A percentile compares a stretch with the other conserved stretches of the same genome.
Evolutionary conservation across 2,329 filamentous ascomycete genomes (phyloP).

Genomic region (Stemphylium lycopersici): DNA sequence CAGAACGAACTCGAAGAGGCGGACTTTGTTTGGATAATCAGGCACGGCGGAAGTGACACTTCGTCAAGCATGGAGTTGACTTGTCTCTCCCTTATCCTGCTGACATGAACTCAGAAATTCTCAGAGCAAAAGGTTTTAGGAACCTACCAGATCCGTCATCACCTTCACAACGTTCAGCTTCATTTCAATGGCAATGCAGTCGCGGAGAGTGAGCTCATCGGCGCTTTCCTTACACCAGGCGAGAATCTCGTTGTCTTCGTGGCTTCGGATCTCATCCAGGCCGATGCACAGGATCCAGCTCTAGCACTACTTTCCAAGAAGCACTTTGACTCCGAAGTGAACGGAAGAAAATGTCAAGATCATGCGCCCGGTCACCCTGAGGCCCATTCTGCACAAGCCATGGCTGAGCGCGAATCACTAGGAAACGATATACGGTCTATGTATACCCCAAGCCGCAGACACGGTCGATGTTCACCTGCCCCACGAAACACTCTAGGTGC

Average conservation of each 20-base stretch:
- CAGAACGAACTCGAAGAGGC: slow-evolving; percentile 17
- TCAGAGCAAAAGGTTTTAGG: slow-evolving; percentile 24
- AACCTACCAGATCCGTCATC: slow-evolving; percentile 18
- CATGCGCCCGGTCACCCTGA: too few relatives aligned
- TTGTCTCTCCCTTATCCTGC: not conserved
- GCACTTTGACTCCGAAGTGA: too few relatives aligned
- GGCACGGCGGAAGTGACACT: slow-evolving; percentile 32
- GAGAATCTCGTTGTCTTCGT: slow-evolving; percentile 14
- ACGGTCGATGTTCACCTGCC: too few relatives aligned
- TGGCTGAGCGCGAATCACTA: too few relatives aligned
- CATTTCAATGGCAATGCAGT: slow-evolving; percentile 17
- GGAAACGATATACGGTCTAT: too few relatives aligned
- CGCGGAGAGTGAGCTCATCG: slow-evolving; percentile 4
- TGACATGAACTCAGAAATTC: slow-evolving; percentile 25
- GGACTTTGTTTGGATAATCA: slow-evolving; percentile 48
- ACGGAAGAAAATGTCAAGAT: too few relatives aligned
- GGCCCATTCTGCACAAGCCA: too few relatives aligned
- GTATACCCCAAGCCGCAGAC: too few relatives aligned
- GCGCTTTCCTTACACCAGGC: slow-evolving; percentile 5
- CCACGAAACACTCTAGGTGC: too few relatives aligned
- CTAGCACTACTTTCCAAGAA: too few relatives aligned
- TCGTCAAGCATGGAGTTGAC: not conserved
- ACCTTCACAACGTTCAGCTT: slow-evolving; percentile 22
- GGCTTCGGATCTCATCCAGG: not conserved
- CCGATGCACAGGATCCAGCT: not conserved